Conservation (phyloP, 495 filamentous ascomycete species). For the Podospora pseudopauciseta region DNA sequence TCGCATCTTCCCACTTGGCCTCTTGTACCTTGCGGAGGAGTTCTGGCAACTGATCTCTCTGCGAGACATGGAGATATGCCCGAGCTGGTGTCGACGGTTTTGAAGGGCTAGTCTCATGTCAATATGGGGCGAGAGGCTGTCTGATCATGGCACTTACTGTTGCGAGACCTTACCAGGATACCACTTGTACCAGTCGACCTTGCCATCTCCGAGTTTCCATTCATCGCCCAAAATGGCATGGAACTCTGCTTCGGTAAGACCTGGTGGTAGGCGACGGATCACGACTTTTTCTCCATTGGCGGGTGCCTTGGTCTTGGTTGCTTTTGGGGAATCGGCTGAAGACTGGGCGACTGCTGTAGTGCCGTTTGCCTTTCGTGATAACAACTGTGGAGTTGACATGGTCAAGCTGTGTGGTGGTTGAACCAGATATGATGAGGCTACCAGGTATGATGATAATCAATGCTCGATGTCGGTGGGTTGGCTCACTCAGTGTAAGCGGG, state of each 20-base stretch:
- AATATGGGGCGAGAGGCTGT: not conserved
- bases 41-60: slow-evolving; percentile 52
- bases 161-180: slow-evolving; percentile 80
- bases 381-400: slow-evolving; percentile 29
- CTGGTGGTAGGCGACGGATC: slow-evolving; percentile 81
- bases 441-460: not conserved
- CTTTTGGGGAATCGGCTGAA: slow-evolving; percentile 50
- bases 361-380: slow-evolving; percentile 35
- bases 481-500: slow-evolving; percentile 10
- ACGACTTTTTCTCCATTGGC: slow-evolving; percentile 74
- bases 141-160: slow-evolving; percentile 55
- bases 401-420: too few relatives aligned
- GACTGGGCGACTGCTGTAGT: slow-evolving; percentile 16
- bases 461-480: not conserved
- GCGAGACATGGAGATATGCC: slow-evolving; percentile 72
- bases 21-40: slow-evolving; percentile 65
- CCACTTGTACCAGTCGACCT: slow-evolving; percentile 78
- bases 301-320: slow-evolving; percentile 52
- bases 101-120: slow-evolving; percentile 53
- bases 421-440: not conserved
- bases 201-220: slow-evolving; percentile 74
- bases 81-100: slow-evolving; percentile 73
- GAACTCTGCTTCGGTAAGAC: slow-evolving; percentile 78
- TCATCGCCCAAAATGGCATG: slow-evolving; percentile 69
- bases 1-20: slow-evolving; percentile 68